Evolutionary conservation across 768 basidiomycete genomes (phyloP).

Genomic region (Mycena vulgaris): DNA sequence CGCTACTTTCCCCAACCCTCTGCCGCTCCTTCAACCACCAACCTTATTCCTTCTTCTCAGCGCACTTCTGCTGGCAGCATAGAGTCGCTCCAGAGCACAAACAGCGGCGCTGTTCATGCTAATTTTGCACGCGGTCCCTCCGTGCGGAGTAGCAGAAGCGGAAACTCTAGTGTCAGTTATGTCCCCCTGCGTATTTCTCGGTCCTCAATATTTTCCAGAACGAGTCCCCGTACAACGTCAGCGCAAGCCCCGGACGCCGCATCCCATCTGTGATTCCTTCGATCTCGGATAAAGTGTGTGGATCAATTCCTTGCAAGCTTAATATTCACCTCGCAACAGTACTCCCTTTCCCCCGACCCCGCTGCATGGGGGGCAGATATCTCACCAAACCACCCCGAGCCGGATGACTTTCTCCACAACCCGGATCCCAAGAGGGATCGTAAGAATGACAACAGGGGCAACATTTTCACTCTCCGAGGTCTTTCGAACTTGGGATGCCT

Average conservation of each 20-base stretch:
- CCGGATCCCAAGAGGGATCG: slow-evolving; percentile 77
- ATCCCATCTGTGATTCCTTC: slow-evolving; percentile 53
- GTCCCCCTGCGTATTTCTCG: slow-evolving; percentile 5
- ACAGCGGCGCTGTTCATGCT: slow-evolving; percentile 55
- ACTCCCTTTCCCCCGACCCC: slow-evolving; percentile 82
- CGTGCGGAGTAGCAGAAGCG: slow-evolving; percentile 56
- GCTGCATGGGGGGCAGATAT: slow-evolving; percentile 80
- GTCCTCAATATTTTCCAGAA: slow-evolving; percentile 44
- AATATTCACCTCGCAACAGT: slow-evolving; percentile 56
- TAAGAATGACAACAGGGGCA: slow-evolving; percentile 70
- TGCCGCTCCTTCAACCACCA: slow-evolving; percentile 66
- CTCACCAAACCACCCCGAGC: slow-evolving; percentile 68
- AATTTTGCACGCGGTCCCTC: slow-evolving; percentile 60
- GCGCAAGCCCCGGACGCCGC: slow-evolving; percentile 50
- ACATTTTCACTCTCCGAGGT: slow-evolving; percentile 79
- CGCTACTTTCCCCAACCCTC: slow-evolving; percentile 57
- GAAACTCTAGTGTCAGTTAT: slow-evolving; percentile 57
- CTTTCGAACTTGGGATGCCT: slow-evolving; percentile 82
- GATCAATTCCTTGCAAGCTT: background rate
- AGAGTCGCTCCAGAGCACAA: slow-evolving; percentile 39
- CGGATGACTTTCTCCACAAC: slow-evolving; percentile 82
- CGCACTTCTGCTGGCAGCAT: slow-evolving; percentile 37
- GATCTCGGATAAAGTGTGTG: slow-evolving; percentile 71
- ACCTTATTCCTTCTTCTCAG: slow-evolving; percentile 59
- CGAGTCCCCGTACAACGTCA: slow-evolving; percentile 56